A percentile compares a stretch with the other conserved stretches of the same genome.
Evolutionary conservation across 495 filamentous ascomycete genomes (phyloP).

Genomic region (Hypoxylon lienhwacheense): DNA sequence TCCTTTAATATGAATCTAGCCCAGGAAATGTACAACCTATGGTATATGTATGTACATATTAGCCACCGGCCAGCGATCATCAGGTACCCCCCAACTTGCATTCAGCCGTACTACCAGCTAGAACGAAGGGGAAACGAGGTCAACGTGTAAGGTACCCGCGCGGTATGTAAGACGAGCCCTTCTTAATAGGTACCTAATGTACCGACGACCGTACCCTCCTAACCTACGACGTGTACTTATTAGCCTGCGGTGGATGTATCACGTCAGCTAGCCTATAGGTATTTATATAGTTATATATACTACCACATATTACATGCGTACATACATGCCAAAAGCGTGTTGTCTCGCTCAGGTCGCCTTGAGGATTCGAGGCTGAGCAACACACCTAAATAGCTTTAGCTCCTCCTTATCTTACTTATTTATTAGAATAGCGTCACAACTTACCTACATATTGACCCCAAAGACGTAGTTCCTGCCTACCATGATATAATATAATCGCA

Average conservation of each 20-base stretch:
- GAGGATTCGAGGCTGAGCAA: conserved; percentile 35
- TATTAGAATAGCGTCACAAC: not conserved
- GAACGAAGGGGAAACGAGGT: conserved; percentile 3
- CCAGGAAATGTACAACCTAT: not conserved
- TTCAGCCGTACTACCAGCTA: conserved; percentile 35
- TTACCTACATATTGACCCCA: not conserved
- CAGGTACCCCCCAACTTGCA: conserved; percentile 24
- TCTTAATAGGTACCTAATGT: conserved; percentile 1
- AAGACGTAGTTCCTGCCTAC: too few species aligned
- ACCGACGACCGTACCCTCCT: too few species aligned
- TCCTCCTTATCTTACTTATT: not conserved
- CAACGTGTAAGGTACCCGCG: conserved; percentile 7
- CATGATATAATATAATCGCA: too few species aligned
- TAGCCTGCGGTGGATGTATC: conserved; percentile 21
- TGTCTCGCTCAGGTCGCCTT: conserved; percentile 15
- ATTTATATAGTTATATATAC: too few species aligned
- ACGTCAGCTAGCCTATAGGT: conserved; percentile 34
- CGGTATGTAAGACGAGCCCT: conserved; percentile 23
- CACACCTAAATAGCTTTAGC: not conserved
- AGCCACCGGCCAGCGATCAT: conserved; percentile 18
- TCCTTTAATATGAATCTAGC: not conserved
- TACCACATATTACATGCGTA: too few species aligned
- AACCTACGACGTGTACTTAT: too few species aligned
- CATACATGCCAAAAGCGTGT: conserved; percentile 1
- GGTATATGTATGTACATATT: not conserved